Base-by-base conservation (phyloP, 352 stramenopile species). In the Phytophthora crassamura region DNA sequence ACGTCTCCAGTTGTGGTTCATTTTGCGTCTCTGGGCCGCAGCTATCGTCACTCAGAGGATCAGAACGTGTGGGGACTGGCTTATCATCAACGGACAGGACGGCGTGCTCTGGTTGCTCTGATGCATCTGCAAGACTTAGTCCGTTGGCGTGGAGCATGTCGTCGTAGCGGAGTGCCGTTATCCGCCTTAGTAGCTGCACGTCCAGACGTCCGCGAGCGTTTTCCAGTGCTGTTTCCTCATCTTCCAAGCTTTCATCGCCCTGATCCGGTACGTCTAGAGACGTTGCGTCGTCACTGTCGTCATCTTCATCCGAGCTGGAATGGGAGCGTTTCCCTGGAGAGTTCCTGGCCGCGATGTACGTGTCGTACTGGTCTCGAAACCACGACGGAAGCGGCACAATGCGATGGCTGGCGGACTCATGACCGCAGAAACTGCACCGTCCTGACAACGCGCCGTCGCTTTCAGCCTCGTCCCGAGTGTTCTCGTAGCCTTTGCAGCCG, bases 361-460 rank as follows among this genome's bases (percentile, higher is more conserved):
- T 84, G 49, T 89, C 84, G 64, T 88, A 90, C 43, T 89, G 78
- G 38, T 93, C 84, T 36, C 69, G 62, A 59, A 89, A 87, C 84
- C 84, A 93, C 18, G 84, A 81, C 2, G 84, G 84, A 33, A 80
- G 76, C 15, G 84, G 82, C 3, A 90, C 28, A 3, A 67, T 48
- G 5, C 16, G 34, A 35, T 93, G 84, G 0, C 12, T 33, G 2
- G 47, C 38, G 2, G 54, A 49, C 14, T 46, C 18, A 46, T 93
- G 84, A 5, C 64, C 52, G 25, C 84, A 93, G 48, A 91, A 90
- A 6, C 55, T 48, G 54, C 84, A 91, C 3, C 28, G 14, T 39
- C 36, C 5, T 15, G 39, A 18, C 32, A 38, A 38, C 14, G 15
- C 8, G 22, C 22, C 33, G 10, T 25, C 25, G 18, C 33, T n/a